Percentiles rank a stretch among this genome's conserved stretches.
Conservation (phyloP, 495 filamentous ascomycete genomes). For the Hyphodiscus hymeniophilus region DNA sequence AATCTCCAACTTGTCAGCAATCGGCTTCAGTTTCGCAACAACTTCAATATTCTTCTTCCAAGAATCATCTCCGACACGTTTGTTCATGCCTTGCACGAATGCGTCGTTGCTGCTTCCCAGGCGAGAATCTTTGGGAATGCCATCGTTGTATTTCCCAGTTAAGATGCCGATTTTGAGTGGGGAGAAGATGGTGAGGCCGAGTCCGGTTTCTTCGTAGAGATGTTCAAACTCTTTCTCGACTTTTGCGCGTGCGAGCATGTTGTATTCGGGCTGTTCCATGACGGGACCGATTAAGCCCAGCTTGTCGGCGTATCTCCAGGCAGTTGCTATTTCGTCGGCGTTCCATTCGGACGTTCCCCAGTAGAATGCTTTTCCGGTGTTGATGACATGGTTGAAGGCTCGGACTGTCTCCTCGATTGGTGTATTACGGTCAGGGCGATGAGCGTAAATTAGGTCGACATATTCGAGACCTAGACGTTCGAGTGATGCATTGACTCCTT, state of each 20-base stretch:
- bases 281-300: slow-evolving; percentile 72
- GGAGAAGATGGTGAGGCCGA: slow-evolving; percentile 67
- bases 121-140: slow-evolving; percentile 48
- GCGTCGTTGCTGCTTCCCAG: slow-evolving; percentile 36
- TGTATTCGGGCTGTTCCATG: slow-evolving; percentile 83
- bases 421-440: slow-evolving; percentile 73
- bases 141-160: slow-evolving; percentile 76
- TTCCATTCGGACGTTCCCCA: slow-evolving; percentile 90
- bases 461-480: slow-evolving; percentile 63
- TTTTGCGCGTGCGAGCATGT: slow-evolving; percentile 61
- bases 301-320: slow-evolving; percentile 64
- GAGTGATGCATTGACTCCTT: slow-evolving; percentile 58
- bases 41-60: slow-evolving; percentile 38
- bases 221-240: slow-evolving; percentile 70
- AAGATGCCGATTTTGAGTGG: slow-evolving; percentile 67
- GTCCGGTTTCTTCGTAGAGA: slow-evolving; percentile 53
- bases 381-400: slow-evolving; percentile 74
- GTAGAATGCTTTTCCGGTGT: slow-evolving; percentile 74
- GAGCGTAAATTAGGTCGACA: slow-evolving; percentile 78
- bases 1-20: slow-evolving; percentile 61
- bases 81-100: slow-evolving; percentile 40
- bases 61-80: slow-evolving; percentile 33
- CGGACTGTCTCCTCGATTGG: slow-evolving; percentile 85
- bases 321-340: slow-evolving; percentile 71
- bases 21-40: slow-evolving; percentile 43